Evolutionary conservation across 805 yeast species (phyloP).

Genomic region (Lipomyces yamadae): DNA sequence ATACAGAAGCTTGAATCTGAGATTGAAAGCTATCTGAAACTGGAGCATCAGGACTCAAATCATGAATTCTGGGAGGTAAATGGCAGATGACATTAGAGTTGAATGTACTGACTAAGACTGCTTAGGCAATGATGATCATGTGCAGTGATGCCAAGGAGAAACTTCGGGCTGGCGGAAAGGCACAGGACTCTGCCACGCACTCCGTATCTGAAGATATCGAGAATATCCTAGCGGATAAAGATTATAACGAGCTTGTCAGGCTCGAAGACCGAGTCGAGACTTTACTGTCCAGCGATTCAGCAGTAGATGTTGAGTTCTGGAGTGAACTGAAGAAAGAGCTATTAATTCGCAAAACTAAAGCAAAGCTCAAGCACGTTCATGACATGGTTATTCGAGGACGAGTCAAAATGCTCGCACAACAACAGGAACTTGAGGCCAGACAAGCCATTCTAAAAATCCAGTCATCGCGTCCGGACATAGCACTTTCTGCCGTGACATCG

Average conservation of each 20-base stretch:
- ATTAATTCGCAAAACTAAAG: conserved; percentile 35
- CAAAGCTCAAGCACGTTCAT: conserved; percentile 28
- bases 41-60: conserved; percentile 23
- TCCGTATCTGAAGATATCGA: conserved; percentile 41
- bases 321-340: conserved; percentile 39
- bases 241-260: conserved; percentile 38
- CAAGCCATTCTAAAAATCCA: conserved; percentile 14
- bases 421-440: conserved; percentile 18
- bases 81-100: neutral
- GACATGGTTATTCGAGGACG: conserved; percentile 26
- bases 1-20: conserved; percentile 28
- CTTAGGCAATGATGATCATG: conserved; percentile 17
- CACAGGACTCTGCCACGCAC: conserved; percentile 2
- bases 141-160: conserved; percentile 25
- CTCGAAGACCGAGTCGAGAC: conserved; percentile 38
- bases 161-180: neutral
- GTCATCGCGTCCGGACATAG: conserved; percentile 3
- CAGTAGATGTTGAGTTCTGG: conserved; percentile 44
- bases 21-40: conserved; percentile 22
- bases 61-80: conserved; percentile 40
- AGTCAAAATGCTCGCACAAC: conserved; percentile 14
- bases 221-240: conserved; percentile 40
- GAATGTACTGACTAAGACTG: neutral
- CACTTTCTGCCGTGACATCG: neutral
- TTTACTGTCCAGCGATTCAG: conserved; percentile 33